Evolutionary conservation across 2,329 filamentous ascomycete species (phyloP), one percentile per base, ranked within the genome.

Genomic region (Fusarium luffae): DNA sequence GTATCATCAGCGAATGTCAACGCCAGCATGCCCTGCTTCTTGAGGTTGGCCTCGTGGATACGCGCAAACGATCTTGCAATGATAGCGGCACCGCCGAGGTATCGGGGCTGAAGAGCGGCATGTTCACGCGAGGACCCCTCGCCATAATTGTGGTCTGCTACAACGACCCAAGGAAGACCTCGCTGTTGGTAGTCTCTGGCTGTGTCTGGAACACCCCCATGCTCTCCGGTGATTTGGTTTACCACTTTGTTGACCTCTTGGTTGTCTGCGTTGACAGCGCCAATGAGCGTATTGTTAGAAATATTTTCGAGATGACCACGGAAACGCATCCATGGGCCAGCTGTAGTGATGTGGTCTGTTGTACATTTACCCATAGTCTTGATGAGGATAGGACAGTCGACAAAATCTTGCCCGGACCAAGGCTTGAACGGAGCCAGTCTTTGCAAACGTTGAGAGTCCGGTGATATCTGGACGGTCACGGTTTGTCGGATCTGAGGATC

Each of bases 111-210:
- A 37, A 97, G 85, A 3, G 93, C 93, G n/a, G 93, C 93, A 82
- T 97, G 94, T 79, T 97, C 93, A 70, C 93, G 88, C 3, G 94
- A 93, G 50, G 91, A 94, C n/a, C 94, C 94, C 80, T 97, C 94
- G 73, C 94, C 94, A 82, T 97, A 97, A 86, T 99, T 99, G 83
- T 97, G 93, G 84, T 98, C 96, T 19, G 95, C 96, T 25, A 98
- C 92, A 11, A 98, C 94, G 60, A 98, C 88, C 96, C 96, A 98
- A 19, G 56, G 56, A 40, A 59, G 49, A 18, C 56, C 56, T 21
- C 56, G 41, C 14, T 30, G 10, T 28, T 59, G 56, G 9, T 59
- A 59, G 23, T 59, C 56, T 28, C 56, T 47, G 12, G 56, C 56
- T 19, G 49, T 59, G 19, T 59, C 56, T 19, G 56, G 56, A 9